Conservation (phyloP, 352 stramenopile species). For the Aphanomyces invadans region DNA sequence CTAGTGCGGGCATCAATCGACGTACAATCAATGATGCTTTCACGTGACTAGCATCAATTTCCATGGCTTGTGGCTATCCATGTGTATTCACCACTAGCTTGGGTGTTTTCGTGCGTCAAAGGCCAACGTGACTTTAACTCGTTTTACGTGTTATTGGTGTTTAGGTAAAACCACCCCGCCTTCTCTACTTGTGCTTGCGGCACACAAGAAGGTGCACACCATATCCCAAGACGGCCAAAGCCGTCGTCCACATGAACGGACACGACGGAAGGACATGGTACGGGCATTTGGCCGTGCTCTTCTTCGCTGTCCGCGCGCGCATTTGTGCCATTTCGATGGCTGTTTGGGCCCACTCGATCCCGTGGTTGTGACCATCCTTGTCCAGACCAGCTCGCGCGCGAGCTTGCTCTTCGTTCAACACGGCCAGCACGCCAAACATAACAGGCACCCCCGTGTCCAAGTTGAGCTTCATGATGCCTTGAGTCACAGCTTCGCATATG, state of each 20-base stretch:
- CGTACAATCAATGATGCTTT: too few relatives aligned
- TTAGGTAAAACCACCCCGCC: too few relatives aligned
- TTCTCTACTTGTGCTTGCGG: constrained; percentile 12
- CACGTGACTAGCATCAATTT: too few relatives aligned
- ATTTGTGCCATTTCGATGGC: constrained; percentile 95
- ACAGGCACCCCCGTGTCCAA: constrained; percentile 84
- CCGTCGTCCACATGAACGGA: constrained; percentile 36
- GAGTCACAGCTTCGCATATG: constrained; percentile 94
- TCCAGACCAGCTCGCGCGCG: constrained; percentile 82
- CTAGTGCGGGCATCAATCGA: too few relatives aligned
- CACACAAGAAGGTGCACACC: constrained; percentile 2
- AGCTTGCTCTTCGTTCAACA: constrained; percentile 94
- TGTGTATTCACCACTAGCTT: too few relatives aligned
- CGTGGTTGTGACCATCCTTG: constrained; percentile 90
- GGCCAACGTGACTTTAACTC: too few relatives aligned
- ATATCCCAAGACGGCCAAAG: neutral
- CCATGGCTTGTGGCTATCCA: too few relatives aligned
- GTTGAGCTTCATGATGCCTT: constrained; percentile 95
- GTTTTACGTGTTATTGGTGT: too few relatives aligned
- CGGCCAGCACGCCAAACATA: constrained; percentile 93
- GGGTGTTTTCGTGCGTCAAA: too few relatives aligned
- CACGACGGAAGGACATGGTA: constrained; percentile 67
- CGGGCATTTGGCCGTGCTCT: constrained; percentile 39
- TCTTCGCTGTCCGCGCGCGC: constrained; percentile 27
- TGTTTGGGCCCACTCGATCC: constrained; percentile 93